These are phyloP conservation scores for Trichocladium antarcticum DNA, from an alignment of 495 filamentous ascomycete genomes.

Conservation along the genomic window DNA sequence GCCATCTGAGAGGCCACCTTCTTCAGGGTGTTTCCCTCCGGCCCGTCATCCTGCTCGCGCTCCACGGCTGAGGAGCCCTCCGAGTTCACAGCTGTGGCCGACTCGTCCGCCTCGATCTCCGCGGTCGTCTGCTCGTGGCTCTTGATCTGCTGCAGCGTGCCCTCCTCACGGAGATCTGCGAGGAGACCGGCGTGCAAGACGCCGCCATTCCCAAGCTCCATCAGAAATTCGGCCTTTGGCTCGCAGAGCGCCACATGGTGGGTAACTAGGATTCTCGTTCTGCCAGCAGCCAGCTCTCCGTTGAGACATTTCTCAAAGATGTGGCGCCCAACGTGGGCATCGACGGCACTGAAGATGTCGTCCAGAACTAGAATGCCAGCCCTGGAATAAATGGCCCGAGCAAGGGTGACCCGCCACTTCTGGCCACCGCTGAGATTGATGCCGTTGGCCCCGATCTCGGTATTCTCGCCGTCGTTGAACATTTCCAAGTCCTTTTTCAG, in stretches of 20 bases:
- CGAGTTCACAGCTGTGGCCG: slow-evolving; percentile 38
- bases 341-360: slow-evolving; percentile 71
- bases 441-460: slow-evolving; percentile 72
- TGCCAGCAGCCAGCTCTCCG: slow-evolving; percentile 53
- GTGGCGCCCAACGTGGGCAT: slow-evolving; percentile 65
- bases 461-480: slow-evolving; percentile 61
- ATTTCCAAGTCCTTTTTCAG: slow-evolving; percentile 63
- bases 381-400: slow-evolving; percentile 66
- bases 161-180: slow-evolving; percentile 45
- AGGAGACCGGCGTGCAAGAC: slow-evolving; percentile 50
- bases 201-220: slow-evolving; percentile 56
- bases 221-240: slow-evolving; percentile 56
- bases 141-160: slow-evolving; percentile 48
- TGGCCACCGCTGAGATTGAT: slow-evolving; percentile 80
- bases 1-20: slow-evolving; percentile 34
- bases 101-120: slow-evolving; percentile 37
- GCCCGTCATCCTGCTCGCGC: slow-evolving; percentile 12
- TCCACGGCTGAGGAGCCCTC: slow-evolving; percentile 22
- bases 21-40: slow-evolving; percentile 27
- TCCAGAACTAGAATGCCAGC: slow-evolving; percentile 71
- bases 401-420: slow-evolving; percentile 70
- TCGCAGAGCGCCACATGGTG: slow-evolving; percentile 69
- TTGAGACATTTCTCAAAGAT: slow-evolving; percentile 65
- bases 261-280: slow-evolving; percentile 71
- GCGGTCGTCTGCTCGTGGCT: slow-evolving; percentile 40